A percentile compares a stretch with the other conserved stretches of the same genome.
Evolutionary conservation across 371 early-diverging fungal species (phyloP).

Genomic region (Syncephalastrum racemosum): DNA sequence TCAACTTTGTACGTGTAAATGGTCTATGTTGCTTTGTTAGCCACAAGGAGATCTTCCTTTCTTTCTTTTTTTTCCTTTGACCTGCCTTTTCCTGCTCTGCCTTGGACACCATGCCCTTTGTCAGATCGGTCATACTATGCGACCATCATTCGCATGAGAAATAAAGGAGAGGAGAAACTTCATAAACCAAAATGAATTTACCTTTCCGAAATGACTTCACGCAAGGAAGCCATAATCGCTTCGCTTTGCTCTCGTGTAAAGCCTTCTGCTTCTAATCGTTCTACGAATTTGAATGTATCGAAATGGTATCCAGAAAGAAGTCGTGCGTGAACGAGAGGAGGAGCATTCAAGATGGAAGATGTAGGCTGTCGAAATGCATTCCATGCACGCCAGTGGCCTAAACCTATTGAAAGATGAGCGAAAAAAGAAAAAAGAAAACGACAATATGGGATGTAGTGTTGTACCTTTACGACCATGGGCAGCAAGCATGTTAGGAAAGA

Average conservation of each 20-base stretch:
- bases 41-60: background rate
- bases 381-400: no score
- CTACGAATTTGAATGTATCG: slow-evolving; percentile 79
- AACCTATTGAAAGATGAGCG: no score
- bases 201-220: slow-evolving; percentile 79
- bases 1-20: slow-evolving; percentile 90
- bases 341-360: no score
- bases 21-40: slow-evolving; percentile 43
- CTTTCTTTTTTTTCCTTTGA: background rate
- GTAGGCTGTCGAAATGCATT: no score
- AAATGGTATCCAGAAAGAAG: slow-evolving; percentile 51
- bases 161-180: background rate
- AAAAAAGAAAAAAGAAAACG: no score
- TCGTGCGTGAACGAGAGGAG: background rate
- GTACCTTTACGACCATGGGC: no score
- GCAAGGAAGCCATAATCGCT: slow-evolving; percentile 74
- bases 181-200: slow-evolving; percentile 23
- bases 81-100: slow-evolving; percentile 82
- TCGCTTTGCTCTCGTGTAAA: slow-evolving; percentile 76
- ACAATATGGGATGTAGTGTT: no score
- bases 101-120: slow-evolving; percentile 71
- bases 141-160: background rate
- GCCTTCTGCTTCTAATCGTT: slow-evolving; percentile 71
- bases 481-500: no score
- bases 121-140: slow-evolving; percentile 56